A percentile compares a stretch with the other conserved stretches of the same genome.
These are phyloP conservation scores for Sequoiadendron giganteum DNA, from an alignment of 75 land plant species.

Conservation along the genomic window DNA sequence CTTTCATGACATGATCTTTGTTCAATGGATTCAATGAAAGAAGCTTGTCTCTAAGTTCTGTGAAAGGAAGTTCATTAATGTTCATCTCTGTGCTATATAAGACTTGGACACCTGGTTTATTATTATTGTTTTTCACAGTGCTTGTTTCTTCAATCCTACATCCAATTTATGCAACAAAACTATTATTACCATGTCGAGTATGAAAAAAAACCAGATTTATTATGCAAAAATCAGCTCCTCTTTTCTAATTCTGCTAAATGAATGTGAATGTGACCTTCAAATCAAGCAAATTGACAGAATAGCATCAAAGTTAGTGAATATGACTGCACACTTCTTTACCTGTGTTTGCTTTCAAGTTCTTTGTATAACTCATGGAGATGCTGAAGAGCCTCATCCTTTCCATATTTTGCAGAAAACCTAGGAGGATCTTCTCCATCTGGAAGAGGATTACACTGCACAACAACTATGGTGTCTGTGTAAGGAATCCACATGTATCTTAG, in stretches of 20 bases:
- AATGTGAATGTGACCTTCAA: background rate
- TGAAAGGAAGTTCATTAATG: slow-evolving; percentile 74
- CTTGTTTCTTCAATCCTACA: slow-evolving; percentile 1
- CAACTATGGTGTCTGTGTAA: slow-evolving; percentile 87
- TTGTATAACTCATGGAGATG: slow-evolving; percentile 69
- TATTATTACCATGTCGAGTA: background rate
- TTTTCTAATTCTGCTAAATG: background rate
- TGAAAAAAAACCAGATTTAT: background rate
- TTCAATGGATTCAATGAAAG: slow-evolving; percentile 93
- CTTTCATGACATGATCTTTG: slow-evolving; percentile 73
- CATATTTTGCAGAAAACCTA: slow-evolving; percentile 63
- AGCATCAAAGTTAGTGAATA: background rate
- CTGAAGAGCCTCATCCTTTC: slow-evolving; percentile 71
- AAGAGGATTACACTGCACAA: slow-evolving; percentile 93
- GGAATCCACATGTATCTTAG: slow-evolving; percentile 96
- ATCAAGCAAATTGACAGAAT: background rate
- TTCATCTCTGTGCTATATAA: slow-evolving; percentile 20
- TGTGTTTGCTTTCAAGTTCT: slow-evolving; percentile 18
- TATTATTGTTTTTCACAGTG: background rate
- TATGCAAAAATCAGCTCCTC: background rate
- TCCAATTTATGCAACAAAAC: background rate
- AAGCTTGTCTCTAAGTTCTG: slow-evolving; percentile 86
- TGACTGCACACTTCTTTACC: background rate
- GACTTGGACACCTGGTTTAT: slow-evolving; percentile 1
- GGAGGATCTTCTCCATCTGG: slow-evolving; percentile 82